phyloP scores from a whole-genome alignment of 768 basidiomycete species.

The Mycena galericulata region DNA sequence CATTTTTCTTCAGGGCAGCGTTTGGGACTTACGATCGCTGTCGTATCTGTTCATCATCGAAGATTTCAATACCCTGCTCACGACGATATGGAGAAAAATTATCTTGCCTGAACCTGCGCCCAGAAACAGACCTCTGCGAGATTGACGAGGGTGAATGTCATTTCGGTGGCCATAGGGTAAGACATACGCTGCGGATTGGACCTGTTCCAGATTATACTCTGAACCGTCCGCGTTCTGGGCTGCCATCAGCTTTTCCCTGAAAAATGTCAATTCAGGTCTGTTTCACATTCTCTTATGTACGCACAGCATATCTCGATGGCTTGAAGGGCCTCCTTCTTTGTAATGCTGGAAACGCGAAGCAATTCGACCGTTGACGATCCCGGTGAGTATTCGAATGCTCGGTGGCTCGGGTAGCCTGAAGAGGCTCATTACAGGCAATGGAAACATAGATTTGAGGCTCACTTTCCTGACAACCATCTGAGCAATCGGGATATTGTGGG shows the following conservation, averaged over 20 bases:
- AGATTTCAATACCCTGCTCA: neutral
- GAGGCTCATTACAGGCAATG: neutral
- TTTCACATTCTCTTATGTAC: neutral
- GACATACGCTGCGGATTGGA: constrained; percentile 12
- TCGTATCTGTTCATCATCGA: constrained; percentile 4
- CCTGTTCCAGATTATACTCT: constrained; percentile 11
- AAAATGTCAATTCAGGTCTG: neutral
- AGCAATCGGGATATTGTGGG: neutral
- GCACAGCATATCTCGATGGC: constrained; percentile 15
- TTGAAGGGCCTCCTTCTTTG: neutral
- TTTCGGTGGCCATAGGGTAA: neutral
- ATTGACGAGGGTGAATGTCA: neutral
- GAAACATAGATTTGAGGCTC: neutral
- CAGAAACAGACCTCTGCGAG: constrained; percentile 14
- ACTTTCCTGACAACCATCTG: constrained; percentile 2
- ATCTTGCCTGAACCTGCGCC: constrained; percentile 22
- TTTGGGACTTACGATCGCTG: constrained; percentile 18
- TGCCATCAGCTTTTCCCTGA: neutral
- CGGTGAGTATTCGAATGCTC: neutral
- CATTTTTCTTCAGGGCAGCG: too few relatives aligned
- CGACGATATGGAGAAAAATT: neutral
- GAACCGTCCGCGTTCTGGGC: constrained; percentile 19
- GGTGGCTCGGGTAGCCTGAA: constrained; percentile 1
- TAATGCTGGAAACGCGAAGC: constrained; percentile 9
- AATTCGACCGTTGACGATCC: neutral